Evolutionary conservation across 2,329 filamentous ascomycete genomes (phyloP), one percentile per base, ranked within the genome.

Genomic region (Calonectria pseudoreteaudii): DNA sequence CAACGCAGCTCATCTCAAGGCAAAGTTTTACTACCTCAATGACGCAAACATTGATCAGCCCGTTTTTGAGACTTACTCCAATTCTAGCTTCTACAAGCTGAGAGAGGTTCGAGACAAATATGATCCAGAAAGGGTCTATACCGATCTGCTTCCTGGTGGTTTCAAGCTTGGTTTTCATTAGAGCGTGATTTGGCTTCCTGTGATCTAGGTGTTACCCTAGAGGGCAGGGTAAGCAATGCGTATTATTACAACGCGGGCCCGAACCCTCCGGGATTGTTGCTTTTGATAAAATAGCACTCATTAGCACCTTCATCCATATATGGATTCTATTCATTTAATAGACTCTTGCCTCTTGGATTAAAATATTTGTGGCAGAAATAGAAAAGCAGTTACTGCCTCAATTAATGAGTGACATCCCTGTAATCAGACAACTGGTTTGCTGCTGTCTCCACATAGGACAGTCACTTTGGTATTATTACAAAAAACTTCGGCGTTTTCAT

Each of bases 241-340:
- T 13, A 5, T 47, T 23, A 47, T 47, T 23, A 11, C 3, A 23
- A 13, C 11, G 20, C 44, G 10, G n/a, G n/a, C 44, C 44, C 10
- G 4, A 47, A 3, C n/a, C n/a, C 8, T 4, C 10, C 3, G n/a
- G 4, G 1, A 20, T 8, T 13, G 3, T 2, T 11, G n/a, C 44
- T 23, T 23, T 47, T 47, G 8, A 44, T 23, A 23, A 23, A 13
- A 47, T 47, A 5, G 18, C 10, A 23, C n/a, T n/a, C n/a, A n/a
- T n/a, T n/a, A n/a, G n/a, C n/a, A n/a, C n/a, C n/a, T n/a, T n/a
- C n/a, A n/a, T n/a, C n/a, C n/a, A n/a, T n/a, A n/a, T n/a, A n/a
- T n/a, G n/a, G n/a, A n/a, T n/a, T n/a, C n/a, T n/a, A n/a, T n/a
- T n/a, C n/a, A n/a, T n/a, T n/a, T n/a, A n/a, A n/a, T n/a, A n/a